These are phyloP conservation scores for Colletotrichum lini DNA, from an alignment of 2,329 filamentous ascomycete species.

Conservation along the genomic window DNA sequence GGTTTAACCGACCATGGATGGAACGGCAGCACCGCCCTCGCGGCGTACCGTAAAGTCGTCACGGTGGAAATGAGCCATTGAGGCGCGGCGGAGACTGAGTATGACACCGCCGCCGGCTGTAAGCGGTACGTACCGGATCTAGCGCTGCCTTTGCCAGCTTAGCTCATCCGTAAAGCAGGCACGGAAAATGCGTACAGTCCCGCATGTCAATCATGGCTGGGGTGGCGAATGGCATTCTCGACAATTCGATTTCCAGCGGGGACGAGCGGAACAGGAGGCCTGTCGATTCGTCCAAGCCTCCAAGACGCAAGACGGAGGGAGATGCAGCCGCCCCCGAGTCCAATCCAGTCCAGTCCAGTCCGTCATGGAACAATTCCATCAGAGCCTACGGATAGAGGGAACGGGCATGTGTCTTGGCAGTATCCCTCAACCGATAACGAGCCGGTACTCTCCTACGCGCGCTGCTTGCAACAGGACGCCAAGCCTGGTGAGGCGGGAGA, in stretches of 20 bases:
- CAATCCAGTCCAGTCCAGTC: constrained; percentile 13
- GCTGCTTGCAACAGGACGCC: constrained; percentile 15
- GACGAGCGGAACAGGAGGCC: constrained; percentile 22
- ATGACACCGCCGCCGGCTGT: constrained; percentile 14
- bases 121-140: constrained; percentile 17
- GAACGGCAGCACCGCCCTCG: constrained; percentile 34
- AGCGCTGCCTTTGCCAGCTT: background rate
- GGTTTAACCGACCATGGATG: background rate
- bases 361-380: constrained; percentile 24
- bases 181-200: background rate
- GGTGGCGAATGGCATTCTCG: constrained; percentile 43
- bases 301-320: background rate
- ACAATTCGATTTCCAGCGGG: constrained; percentile 39
- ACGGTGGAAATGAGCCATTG: constrained; percentile 34
- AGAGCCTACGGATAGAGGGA: background rate
- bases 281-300: constrained; percentile 1
- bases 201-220: constrained; percentile 10
- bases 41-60: constrained; percentile 7
- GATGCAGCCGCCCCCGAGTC: no score
- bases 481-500: constrained; percentile 26
- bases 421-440: background rate
- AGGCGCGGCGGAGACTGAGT: constrained; percentile 25
- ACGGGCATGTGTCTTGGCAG: no score
- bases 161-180: constrained; percentile 19
- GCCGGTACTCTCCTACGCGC: background rate